These are phyloP conservation scores for Artemisia tridentata DNA, from an alignment of 129 eudicot species.

Conservation along the genomic window DNA sequence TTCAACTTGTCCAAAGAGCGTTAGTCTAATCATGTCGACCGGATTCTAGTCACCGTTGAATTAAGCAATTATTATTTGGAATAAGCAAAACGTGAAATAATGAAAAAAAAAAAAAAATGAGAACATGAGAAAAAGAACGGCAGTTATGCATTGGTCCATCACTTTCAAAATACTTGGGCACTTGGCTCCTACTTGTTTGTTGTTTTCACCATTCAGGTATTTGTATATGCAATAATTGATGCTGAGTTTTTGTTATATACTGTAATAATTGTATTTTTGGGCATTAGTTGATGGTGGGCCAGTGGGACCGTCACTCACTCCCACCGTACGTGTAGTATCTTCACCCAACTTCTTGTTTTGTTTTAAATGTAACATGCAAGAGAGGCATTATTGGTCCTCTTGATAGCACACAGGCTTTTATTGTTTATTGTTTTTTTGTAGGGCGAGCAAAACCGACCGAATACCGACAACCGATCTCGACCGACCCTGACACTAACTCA, in stretches of 20 bases:
- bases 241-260: neutral
- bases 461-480: too few species aligned
- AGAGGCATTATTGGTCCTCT: too few species aligned
- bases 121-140: conserved; percentile 4
- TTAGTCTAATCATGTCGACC: neutral
- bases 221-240: conserved; percentile 8
- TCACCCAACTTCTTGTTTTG: too few species aligned
- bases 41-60: neutral
- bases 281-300: neutral
- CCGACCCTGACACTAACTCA: too few species aligned
- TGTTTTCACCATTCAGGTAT: neutral
- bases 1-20: neutral
- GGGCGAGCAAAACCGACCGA: too few species aligned
- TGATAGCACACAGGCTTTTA: too few species aligned
- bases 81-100: conserved; percentile 5
- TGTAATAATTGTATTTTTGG: neutral
- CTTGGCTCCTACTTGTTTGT: neutral
- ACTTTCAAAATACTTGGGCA: neutral
- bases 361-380: too few species aligned
- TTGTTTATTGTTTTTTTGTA: too few species aligned
- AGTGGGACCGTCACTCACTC: conserved; percentile 2
- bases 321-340: neutral
- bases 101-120: neutral
- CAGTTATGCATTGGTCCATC: conserved; percentile 6
- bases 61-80: neutral